These are phyloP conservation scores for Pythium guiyangense DNA, from an alignment of 352 stramenopile species.

Conservation along the genomic window DNA sequence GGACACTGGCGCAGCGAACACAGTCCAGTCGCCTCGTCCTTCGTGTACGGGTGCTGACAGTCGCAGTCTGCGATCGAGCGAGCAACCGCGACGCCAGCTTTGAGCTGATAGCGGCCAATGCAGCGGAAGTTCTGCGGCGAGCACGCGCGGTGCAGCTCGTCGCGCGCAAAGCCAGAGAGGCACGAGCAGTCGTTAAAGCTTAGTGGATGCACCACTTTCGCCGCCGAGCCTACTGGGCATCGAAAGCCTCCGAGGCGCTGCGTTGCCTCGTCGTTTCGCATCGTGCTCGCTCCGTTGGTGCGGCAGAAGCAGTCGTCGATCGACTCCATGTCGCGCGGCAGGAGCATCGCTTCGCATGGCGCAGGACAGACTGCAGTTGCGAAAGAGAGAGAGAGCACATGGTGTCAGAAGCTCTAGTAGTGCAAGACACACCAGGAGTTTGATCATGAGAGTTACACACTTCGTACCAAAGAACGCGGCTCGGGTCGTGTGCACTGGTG, in stretches of 20 bases:
- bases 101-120: constrained; percentile 50
- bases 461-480: constrained; percentile 35
- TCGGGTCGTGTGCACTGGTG: constrained; percentile 8
- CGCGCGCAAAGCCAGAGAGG: constrained; percentile 23
- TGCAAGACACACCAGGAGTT: not conserved
- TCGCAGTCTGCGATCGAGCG: constrained; percentile 67
- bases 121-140: constrained; percentile 44
- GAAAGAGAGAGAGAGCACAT: no score
- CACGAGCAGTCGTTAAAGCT: constrained; percentile 43
- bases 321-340: constrained; percentile 81
- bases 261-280: constrained; percentile 10
- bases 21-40: constrained; percentile 44
- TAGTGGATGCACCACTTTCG: constrained; percentile 24
- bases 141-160: constrained; percentile 31
- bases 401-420: no score
- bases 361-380: constrained; percentile 46
- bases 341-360: constrained; percentile 65
- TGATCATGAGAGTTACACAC: no score
- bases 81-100: constrained; percentile 18
- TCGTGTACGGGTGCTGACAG: constrained; percentile 69
- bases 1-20: constrained; percentile 58
- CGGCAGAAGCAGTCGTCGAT: constrained; percentile 67
- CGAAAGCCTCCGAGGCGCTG: constrained; percentile 11
- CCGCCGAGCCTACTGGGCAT: constrained; percentile 29
- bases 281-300: not conserved